Evolutionary conservation across 805 yeast species (phyloP).

Genomic region (Candida quercuum): DNA sequence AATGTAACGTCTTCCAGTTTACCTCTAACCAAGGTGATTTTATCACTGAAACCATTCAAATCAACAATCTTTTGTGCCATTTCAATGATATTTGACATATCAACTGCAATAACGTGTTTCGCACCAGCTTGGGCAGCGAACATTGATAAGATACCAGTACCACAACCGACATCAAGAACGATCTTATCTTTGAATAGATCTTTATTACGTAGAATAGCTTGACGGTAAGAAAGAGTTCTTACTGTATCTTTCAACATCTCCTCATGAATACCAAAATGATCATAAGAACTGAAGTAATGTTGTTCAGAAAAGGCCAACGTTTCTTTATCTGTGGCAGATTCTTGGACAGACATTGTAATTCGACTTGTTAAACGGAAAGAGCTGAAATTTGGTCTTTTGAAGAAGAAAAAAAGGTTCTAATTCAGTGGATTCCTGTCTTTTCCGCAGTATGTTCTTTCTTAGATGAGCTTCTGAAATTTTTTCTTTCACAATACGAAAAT

Average conservation of each 20-base stretch:
- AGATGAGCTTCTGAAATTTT: conserved; percentile 2
- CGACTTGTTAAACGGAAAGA: too few species aligned
- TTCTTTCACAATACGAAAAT: neutral
- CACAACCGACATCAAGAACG: conserved; percentile 97
- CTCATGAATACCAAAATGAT: conserved; percentile 96
- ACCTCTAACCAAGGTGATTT: conserved; percentile 85
- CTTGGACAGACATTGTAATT: conserved; percentile 18
- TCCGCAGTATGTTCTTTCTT: too few species aligned
- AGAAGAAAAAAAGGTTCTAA: too few species aligned
- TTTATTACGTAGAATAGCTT: conserved; percentile 86
- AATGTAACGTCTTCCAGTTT: conserved; percentile 88
- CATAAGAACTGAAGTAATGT: conserved; percentile 93
- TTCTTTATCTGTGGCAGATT: conserved; percentile 63
- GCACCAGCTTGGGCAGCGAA: conserved; percentile 99
- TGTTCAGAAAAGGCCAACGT: conserved; percentile 72
- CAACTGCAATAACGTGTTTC: conserved; percentile 94
- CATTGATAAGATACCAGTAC: conserved; percentile 96
- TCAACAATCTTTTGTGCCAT: conserved; percentile 90
- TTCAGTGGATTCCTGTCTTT: too few species aligned
- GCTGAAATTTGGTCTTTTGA: too few species aligned
- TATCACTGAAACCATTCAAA: conserved; percentile 78
- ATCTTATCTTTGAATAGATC: conserved; percentile 87
- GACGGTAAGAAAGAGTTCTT: conserved; percentile 86
- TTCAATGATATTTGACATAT: conserved; percentile 92
- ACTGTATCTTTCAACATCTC: conserved; percentile 97